Conservation (phyloP, 306 rosid genomes). For the Citrullus amarus region DNA sequence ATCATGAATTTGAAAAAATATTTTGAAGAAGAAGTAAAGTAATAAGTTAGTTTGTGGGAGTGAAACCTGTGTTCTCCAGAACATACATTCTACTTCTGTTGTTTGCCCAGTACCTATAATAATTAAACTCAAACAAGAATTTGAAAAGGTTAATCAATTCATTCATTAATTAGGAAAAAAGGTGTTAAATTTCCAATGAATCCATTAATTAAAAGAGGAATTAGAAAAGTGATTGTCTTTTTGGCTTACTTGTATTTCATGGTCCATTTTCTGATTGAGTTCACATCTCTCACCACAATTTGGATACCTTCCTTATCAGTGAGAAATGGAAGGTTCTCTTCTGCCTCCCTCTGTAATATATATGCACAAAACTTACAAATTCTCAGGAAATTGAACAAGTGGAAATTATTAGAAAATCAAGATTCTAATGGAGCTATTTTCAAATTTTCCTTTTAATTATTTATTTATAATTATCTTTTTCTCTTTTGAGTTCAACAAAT, state of each 20-base stretch:
- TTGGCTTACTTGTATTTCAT: constrained; percentile 42
- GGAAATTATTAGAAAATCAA: background rate
- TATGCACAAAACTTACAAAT: background rate
- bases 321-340: constrained; percentile 41
- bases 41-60: background rate
- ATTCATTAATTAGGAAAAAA: background rate
- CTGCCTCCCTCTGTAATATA: constrained; percentile 44
- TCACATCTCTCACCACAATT: constrained; percentile 30
- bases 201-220: background rate
- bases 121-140: background rate
- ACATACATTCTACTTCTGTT: constrained; percentile 56
- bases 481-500: too few species aligned
- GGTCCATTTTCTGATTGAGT: constrained; percentile 27
- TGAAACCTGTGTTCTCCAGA: constrained; percentile 42
- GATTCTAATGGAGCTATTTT: background rate
- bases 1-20: background rate
- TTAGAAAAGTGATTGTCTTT: too few species aligned
- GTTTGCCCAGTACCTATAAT: constrained; percentile 51
- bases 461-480: too few species aligned
- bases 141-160: background rate
- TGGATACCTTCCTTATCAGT: constrained; percentile 30
- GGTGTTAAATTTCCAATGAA: background rate
- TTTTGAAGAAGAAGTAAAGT: background rate
- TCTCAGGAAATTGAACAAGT: background rate
- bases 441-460: too few species aligned